Percentiles rank a stretch among this genome's conserved stretches.
phyloP scores from a whole-genome alignment of 768 basidiomycete genomes.

The Podaxis mareebaensis region DNA sequence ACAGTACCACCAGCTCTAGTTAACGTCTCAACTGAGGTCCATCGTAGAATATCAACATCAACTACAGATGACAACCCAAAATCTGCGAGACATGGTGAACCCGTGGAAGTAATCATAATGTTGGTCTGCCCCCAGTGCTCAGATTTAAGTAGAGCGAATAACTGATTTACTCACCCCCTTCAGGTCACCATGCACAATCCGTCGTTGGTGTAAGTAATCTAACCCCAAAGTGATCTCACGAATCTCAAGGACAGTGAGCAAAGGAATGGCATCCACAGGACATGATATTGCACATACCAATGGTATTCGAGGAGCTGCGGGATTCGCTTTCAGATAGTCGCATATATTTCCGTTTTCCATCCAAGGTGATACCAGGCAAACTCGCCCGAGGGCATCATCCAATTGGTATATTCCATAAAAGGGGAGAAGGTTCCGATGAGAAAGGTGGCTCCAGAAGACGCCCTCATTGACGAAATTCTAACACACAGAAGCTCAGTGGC shows the following conservation, averaged over 20 bases:
- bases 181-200: slow-evolving; percentile 23
- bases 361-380: slow-evolving; percentile 18
- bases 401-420: slow-evolving; percentile 18
- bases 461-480: slow-evolving; percentile 15
- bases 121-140: background rate
- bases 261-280: background rate
- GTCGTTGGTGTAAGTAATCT: slow-evolving; percentile 18
- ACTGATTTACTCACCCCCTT: slow-evolving; percentile 19
- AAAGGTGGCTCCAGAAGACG: slow-evolving; percentile 17
- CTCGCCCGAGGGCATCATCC: background rate
- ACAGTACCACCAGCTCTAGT: background rate
- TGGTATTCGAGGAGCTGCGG: slow-evolving; percentile 5
- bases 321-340: slow-evolving; percentile 4
- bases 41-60: background rate
- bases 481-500: background rate
- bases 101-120: background rate
- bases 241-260: background rate
- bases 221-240: slow-evolving; percentile 9
- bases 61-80: slow-evolving; percentile 1
- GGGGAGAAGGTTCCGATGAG: slow-evolving; percentile 16
- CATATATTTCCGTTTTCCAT: slow-evolving; percentile 17
- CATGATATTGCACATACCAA: background rate
- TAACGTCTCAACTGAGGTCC: background rate
- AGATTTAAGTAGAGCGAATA: background rate
- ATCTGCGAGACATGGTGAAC: background rate